Conservation (phyloP, 2,329 filamentous ascomycete species). For the Curvularia sp. region DNA sequence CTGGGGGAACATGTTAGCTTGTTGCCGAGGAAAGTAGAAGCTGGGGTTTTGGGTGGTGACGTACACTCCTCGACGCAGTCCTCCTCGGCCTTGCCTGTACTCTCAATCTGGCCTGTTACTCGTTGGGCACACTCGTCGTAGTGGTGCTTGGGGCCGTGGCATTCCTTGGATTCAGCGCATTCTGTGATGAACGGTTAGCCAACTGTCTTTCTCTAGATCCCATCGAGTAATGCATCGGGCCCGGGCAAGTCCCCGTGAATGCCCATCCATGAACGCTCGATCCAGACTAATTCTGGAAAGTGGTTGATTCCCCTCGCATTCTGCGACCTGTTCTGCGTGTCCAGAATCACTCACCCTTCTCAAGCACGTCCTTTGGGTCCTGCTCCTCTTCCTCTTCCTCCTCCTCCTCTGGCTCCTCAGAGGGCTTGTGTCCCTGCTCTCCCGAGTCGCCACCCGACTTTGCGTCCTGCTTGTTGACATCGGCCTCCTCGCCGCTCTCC, state of each 20-base stretch:
- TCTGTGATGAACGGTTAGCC: slow-evolving; percentile 63
- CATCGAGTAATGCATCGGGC: neutral
- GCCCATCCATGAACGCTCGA: neutral
- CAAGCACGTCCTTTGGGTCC: slow-evolving; percentile 85
- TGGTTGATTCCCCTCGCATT: neutral
- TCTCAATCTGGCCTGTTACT: slow-evolving; percentile 74
- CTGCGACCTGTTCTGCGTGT: neutral
- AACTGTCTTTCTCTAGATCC: slow-evolving; percentile 2
- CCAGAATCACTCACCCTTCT: slow-evolving; percentile 77
- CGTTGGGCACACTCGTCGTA: slow-evolving; percentile 98
- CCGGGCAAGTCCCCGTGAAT: neutral
- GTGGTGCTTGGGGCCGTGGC: slow-evolving; percentile 92
- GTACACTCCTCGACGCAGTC: slow-evolving; percentile 99
- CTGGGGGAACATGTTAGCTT: slow-evolving; percentile 56
- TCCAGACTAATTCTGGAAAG: neutral
- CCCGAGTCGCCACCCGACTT: slow-evolving; percentile 51
- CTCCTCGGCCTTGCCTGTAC: slow-evolving; percentile 79
- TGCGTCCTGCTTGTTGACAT: slow-evolving; percentile 53
- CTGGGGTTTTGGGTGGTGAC: slow-evolving; percentile 49
- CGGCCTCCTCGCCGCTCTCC: slow-evolving; percentile 52
- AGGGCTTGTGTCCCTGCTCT: slow-evolving; percentile 59
- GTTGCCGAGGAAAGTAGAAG: neutral
- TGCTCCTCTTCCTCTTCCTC: slow-evolving; percentile 84
- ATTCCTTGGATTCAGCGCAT: slow-evolving; percentile 85
- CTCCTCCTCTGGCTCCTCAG: slow-evolving; percentile 66